Base-by-base conservation (phyloP, 106 monocot species). In the Allium sativum region DNA sequence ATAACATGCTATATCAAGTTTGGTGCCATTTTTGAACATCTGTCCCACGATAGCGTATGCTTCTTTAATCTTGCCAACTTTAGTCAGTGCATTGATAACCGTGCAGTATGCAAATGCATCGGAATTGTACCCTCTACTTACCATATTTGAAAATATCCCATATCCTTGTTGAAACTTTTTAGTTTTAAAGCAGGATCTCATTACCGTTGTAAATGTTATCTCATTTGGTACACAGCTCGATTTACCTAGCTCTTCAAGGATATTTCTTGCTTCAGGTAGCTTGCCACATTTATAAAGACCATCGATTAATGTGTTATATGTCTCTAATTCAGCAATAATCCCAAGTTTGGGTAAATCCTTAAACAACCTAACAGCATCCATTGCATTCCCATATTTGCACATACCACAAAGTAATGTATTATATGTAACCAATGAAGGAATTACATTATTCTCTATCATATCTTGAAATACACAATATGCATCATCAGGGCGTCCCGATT, bases 101-200 rank as follows among this genome's bases (percentile, higher is more conserved):
- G 96, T 73, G 74, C 88, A 98, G 42, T 84, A 91, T 4, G 77
- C 79, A 66, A 88, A 98, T 7, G 72, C 63, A 70, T 98, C 96
- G 10, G 66, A 50, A 3, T 53, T 59, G 59, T 70, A 77, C 20
- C 77, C 80, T 71, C 64, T 76, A 14, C 65, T 59, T 60, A 76
- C 64, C 75, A 98, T 83, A 12, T 47, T 64, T 40, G 40, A 73
- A 52, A 85, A 88, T 50, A 85, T 62, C 19, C 78, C 70, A 40
- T 84, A 70, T 0, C 96, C 96, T 56, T 88, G 68, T 21, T 79
- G 66, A 60, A 80, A 76, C 50, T 73, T 88, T n/a, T 72, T 45
- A 56, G 74, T 70, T 50, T 69, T 77, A 58, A 91, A 92, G 73
- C 65, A 91, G 45, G 78, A 79, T 55, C 82, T 87, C 96, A 88